These are phyloP conservation scores for Cercospora sesami DNA, from an alignment of 2,329 filamentous ascomycete species.

Conservation along the genomic window DNA sequence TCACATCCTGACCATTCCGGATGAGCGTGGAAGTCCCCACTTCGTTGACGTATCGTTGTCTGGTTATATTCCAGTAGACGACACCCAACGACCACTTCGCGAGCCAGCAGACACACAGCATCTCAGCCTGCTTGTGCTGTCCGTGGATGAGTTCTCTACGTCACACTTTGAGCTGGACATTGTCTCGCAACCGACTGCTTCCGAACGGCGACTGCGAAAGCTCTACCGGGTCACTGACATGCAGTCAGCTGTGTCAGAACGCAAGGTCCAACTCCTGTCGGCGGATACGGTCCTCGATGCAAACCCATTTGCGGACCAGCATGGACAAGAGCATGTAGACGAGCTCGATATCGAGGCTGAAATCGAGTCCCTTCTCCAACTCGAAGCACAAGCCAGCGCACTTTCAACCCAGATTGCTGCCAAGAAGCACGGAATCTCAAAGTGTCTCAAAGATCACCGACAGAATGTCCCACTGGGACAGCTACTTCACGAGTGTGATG, in stretches of 20 bases:
- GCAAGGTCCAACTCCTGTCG: constrained; percentile 10
- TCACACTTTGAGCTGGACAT: constrained; percentile 19
- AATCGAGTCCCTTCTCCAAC: constrained; percentile 42
- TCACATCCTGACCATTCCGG: constrained; percentile 23
- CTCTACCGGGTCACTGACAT: constrained; percentile 19
- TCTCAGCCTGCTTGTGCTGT: constrained; percentile 16
- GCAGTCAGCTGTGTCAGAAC: constrained; percentile 10
- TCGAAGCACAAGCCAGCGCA: constrained; percentile 34
- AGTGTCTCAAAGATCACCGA: constrained; percentile 42
- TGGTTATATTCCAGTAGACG: constrained; percentile 16
- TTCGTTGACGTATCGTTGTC: constrained; percentile 20
- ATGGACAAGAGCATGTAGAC: constrained; percentile 18
- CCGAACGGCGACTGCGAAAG: constrained; percentile 12
- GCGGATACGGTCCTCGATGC: constrained; percentile 16
- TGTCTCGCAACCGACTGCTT: constrained; percentile 15
- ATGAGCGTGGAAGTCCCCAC: constrained; percentile 18
- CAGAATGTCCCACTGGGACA: constrained; percentile 42
- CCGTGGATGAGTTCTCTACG: constrained; percentile 11
- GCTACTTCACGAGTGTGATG: constrained; percentile 46
- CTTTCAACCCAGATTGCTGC: constrained; percentile 32
- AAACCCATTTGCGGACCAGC: constrained; percentile 18
- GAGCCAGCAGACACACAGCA: constrained; percentile 16
- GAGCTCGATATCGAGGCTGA: constrained; percentile 40
- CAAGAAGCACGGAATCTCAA: constrained; percentile 41
- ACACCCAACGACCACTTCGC: constrained; percentile 6